Base-by-base conservation (phyloP, 768 basidiomycete genomes). In the Macrolepiota fuliginosa region DNA sequence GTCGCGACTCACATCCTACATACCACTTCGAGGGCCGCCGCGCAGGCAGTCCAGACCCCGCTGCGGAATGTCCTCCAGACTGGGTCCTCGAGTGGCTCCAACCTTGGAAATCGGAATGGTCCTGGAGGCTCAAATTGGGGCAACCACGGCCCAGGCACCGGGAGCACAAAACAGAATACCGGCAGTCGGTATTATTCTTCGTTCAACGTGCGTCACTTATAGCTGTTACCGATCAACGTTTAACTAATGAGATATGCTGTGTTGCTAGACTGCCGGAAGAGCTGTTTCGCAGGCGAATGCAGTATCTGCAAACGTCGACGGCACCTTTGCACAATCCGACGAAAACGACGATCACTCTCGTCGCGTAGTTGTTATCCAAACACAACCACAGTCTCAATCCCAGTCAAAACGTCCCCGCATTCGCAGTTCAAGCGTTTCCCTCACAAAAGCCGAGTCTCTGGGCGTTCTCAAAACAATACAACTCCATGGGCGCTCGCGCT, bases 1-100 rank as follows among this genome's bases (percentile, higher is more conserved):
- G 87, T 90, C 76, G 87, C 90, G 32, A 88, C 86, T n/a, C 85
- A 88, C 54, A 79, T 94, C 56, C 75, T 94, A 36, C 84, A 92
- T 63, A 86, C 87, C 65, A 90, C 89, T 0, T 82, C 87, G 13
- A 87, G 91, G 68, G 90, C 88, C 15, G 91, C 87, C 51, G 85
- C 88, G 0, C 84, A 87, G 52, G 87, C 87, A 52, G 87, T 89
- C 59, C 90, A 92, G 66, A 80, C 87, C 63, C 83, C 89, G 0
- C 77, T 92, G 71, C 79, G 91, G 62, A 93, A 89, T 81, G 92
- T 89, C 58, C 81, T 92, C 59, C 88, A 91, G 69, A 79, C 82
- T 46, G 72, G 77, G 10, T 75, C 82, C 7, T 77, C 80, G 7
- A 74, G 80, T 27, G 68, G 78, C 67, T 65, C 80, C 3, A 51